Evolutionary conservation across 176 grass and related monocot genomes (phyloP).

Genomic region (Bolboschoenus planiculmis): DNA sequence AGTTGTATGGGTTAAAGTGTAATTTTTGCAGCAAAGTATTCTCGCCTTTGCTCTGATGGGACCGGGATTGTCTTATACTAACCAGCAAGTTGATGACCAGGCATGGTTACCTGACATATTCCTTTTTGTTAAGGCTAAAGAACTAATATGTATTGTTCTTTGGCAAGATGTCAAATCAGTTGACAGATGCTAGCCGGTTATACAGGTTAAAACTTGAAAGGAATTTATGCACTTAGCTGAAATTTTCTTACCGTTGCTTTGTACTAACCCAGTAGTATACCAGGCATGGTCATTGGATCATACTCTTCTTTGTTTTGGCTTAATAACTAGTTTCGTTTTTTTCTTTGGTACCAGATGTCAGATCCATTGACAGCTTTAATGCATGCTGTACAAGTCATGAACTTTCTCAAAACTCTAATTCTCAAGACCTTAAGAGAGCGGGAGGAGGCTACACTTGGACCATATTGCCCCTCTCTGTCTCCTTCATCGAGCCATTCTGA

Average conservation of each 20-base stretch:
- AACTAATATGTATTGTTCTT: not conserved
- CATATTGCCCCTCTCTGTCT: slow-evolving; percentile 59
- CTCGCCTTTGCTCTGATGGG: not conserved
- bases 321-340: not conserved
- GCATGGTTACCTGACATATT: not conserved
- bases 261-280: not conserved
- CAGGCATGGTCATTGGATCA: not conserved
- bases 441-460: slow-evolving; percentile 40
- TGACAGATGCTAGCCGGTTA: not conserved
- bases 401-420: slow-evolving; percentile 87
- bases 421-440: slow-evolving; percentile 69
- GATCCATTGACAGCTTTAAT: slow-evolving; percentile 94
- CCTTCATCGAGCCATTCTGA: slow-evolving; percentile 43
- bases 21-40: not conserved
- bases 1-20: not conserved
- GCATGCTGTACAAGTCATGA: slow-evolving; percentile 99
- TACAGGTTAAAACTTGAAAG: not conserved
- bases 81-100: not conserved
- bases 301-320: not conserved
- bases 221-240: not conserved
- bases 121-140: not conserved
- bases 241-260: not conserved
- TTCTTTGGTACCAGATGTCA: slow-evolving; percentile 72
- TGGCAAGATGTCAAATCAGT: not conserved
- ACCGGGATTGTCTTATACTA: not conserved